Base-by-base conservation (phyloP, 805 yeast genomes). In the Clavispora asparagi region DNA sequence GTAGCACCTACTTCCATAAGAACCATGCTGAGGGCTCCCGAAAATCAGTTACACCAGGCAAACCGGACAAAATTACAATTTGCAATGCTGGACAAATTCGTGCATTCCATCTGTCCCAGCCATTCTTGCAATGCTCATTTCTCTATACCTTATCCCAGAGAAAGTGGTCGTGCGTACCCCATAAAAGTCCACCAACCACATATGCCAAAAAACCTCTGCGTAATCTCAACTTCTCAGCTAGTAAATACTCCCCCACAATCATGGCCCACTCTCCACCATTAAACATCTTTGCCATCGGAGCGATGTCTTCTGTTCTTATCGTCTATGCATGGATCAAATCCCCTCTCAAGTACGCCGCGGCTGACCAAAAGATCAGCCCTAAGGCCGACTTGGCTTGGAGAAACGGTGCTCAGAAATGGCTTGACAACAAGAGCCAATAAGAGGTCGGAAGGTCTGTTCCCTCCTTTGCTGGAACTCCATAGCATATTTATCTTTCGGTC, bases 351-450 rank as follows among this genome's bases (percentile, higher is more conserved):
- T 68, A 71, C 59, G 61, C 63, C 51, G 65, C 67, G 30, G 54
- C 63, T 39, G 74, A 70, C 50, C 70, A 67, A 59, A 67, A 74
- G 60, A 53, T 70, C 45, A 68, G 73, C 52, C 77, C 77, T 31
- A 71, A 71, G 59, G 76, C 76, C 40, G 77, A 71, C 49, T 66
- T 70, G 51, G 74, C 77, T 14, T 71, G 74, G 73, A 71, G 77
- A 66, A 69, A 64, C 51, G 71, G 72, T 42, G 70, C 76, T 41
- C 68, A 67, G 47, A 64, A 68, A 53, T 71, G 77, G 77, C 63
- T 71, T 47, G 73, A 71, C 40, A 50, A 51, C 48, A 50, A 58
- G 31, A 33, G 37, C 37, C 37, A 33, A 17, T 33, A 33, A 17
- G 25, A 16, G 25, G 7, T 4, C n/a, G 35, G 35, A 29, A 29